These are phyloP conservation scores for Kalmusia sp. DNA, from an alignment of 2,329 filamentous ascomycete species.

Conservation along the genomic window DNA sequence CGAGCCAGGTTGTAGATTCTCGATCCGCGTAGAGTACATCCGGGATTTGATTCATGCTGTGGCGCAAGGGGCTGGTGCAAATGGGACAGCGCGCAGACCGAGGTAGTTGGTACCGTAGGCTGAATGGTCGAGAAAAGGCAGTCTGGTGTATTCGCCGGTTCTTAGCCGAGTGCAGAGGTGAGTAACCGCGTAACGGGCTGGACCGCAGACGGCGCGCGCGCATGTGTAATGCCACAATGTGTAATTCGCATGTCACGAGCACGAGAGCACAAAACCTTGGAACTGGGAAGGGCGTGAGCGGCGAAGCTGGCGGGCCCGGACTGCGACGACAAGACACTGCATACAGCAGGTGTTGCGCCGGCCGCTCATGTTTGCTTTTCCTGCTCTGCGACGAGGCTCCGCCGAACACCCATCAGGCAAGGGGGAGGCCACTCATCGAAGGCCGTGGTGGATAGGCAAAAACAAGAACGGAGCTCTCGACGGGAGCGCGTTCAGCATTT, in stretches of 20 bases:
- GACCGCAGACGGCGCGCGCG: too few species aligned
- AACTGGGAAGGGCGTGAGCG: too few species aligned
- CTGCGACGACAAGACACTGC: background rate
- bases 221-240: background rate
- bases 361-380: conserved; percentile 1
- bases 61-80: conserved; percentile 9
- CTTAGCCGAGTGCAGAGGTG: background rate
- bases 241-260: background rate
- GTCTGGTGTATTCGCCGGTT: background rate
- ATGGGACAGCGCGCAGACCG: conserved; percentile 9
- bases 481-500: too few species aligned
- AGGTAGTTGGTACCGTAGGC: conserved; percentile 5
- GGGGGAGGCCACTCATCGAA: background rate
- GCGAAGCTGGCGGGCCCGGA: background rate
- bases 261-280: background rate
- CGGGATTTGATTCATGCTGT: conserved; percentile 51
- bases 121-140: background rate
- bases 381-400: background rate
- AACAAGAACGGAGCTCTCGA: background rate
- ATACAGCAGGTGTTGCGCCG: background rate
- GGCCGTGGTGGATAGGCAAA: background rate
- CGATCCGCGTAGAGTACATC: conserved; percentile 50
- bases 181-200: background rate
- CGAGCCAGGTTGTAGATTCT: conserved; percentile 54
- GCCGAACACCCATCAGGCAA: background rate